Conservation (phyloP, 257 asterid species). For the Phtheirospermum japonicum region DNA sequence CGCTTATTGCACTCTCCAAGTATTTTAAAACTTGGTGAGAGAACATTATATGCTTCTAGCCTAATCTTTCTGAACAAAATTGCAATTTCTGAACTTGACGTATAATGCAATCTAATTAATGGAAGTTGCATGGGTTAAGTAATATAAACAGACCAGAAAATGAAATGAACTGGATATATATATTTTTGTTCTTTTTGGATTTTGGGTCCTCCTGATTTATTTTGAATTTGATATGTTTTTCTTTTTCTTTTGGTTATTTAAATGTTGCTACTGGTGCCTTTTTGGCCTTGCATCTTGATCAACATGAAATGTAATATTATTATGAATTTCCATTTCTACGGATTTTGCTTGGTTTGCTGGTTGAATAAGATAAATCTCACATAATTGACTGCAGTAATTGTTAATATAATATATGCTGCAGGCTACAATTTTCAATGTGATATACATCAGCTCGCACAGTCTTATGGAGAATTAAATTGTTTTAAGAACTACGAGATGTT, state of each 20-base stretch:
- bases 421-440: slow-evolving; percentile 96
- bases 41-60: slow-evolving; percentile 14
- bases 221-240: slow-evolving; percentile 13
- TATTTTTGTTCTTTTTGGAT: too few species aligned
- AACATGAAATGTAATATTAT: neutral
- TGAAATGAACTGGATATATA: too few species aligned
- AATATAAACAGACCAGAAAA: slow-evolving; percentile 15
- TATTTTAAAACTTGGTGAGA: slow-evolving; percentile 87
- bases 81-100: slow-evolving; percentile 10
- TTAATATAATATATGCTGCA: slow-evolving; percentile 28
- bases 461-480: slow-evolving; percentile 73
- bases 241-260: neutral
- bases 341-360: slow-evolving; percentile 1
- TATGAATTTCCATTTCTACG: neutral
- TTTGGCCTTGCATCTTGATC: slow-evolving; percentile 22
- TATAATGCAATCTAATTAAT: slow-evolving; percentile 4
- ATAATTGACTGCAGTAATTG: slow-evolving; percentile 27
- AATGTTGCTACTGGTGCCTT: neutral
- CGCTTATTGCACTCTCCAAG: slow-evolving; percentile 70
- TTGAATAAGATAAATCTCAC: slow-evolving; percentile 6
- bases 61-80: neutral
- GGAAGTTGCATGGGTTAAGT: slow-evolving; percentile 15
- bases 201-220: neutral
- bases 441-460: slow-evolving; percentile 62
- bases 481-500: slow-evolving; percentile 84